Evolutionary conservation across 2,329 filamentous ascomycete genomes (phyloP), one percentile per base, ranked within the genome.

Genomic region (Trichoderma cornu-damae): DNA sequence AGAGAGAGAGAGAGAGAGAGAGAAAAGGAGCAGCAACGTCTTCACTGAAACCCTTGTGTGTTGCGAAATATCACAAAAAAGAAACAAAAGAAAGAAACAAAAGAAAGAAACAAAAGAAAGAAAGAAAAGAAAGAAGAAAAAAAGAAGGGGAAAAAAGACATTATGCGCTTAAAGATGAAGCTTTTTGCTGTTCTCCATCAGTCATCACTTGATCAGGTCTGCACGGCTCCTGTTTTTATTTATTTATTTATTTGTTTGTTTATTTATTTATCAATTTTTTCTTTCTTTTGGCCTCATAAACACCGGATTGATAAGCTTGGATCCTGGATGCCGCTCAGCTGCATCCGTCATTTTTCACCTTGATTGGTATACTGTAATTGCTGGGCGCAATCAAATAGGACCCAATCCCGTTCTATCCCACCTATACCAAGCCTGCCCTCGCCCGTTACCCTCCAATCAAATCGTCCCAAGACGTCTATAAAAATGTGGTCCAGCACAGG

Each of bases 401-500:
- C 42, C 40, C 52, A 20, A 47, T 32, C 40, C 40, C 28, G 6
- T 47, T 47, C 30, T 46, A 46, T 47, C 34, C 42, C 18, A n/a
- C 26, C 40, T 46, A 55, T 55, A 35, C 53, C 44, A 49, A 42
- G 43, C 37, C 14, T 58, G 49, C 49, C 40, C 50, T 24, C 55
- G 48, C 42, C 38, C 35, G 48, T 53, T 48, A 35, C 26, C 22
- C 48, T 47, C 57, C 49, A 52, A 42, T 47, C 57, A 40, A 52
- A 42, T 46, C 32, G 22, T 48, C 38, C 48, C 34, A 22, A 18
- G 49, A 48, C 18, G 43, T 58, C 57, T 49, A 58, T 54, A 32
- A 26, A n/a, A 43, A 59, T 59, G 57, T 59, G 51, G 37, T 34
- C 57, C 57, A 49, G 51, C 57, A 59, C 57, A 59, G 50, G 34